A percentile compares a stretch with the other conserved stretches of the same genome.
These are phyloP conservation scores for Sugiyamaella lignohabitans DNA, from an alignment of 805 yeast genomes.

Conservation along the genomic window DNA sequence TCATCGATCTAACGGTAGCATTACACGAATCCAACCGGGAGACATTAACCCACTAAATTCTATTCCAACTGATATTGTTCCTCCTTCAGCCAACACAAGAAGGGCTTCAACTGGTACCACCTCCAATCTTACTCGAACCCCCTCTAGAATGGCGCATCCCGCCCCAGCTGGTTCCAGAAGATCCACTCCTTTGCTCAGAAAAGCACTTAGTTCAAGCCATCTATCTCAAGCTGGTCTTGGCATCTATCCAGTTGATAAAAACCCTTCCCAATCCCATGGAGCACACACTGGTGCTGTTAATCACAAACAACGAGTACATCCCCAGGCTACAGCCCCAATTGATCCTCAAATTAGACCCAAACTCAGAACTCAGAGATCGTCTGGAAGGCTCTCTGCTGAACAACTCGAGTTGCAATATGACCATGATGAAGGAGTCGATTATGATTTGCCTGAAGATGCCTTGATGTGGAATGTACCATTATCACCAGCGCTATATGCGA, in stretches of 20 bases:
- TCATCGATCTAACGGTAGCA: not conserved
- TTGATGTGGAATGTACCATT: constrained; percentile 60
- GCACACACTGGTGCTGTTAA: not conserved
- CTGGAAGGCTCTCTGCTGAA: constrained; percentile 14
- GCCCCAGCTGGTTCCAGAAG: constrained; percentile 6
- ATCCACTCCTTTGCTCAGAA: constrained; percentile 15
- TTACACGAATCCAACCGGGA: too few species aligned
- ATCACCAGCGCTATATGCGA: constrained; percentile 45
- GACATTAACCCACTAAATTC: not conserved
- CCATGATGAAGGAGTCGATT: constrained; percentile 38
- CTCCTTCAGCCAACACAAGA: not conserved
- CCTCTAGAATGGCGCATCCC: not conserved
- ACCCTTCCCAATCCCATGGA: not conserved
- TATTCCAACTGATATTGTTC: not conserved
- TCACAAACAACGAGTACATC: not conserved
- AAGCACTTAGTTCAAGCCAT: constrained; percentile 17
- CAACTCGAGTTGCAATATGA: constrained; percentile 32
- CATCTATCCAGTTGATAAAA: not conserved
- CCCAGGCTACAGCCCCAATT: not conserved
- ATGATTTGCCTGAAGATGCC: constrained; percentile 48
- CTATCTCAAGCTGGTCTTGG: constrained; percentile 11
- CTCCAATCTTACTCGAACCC: not conserved
- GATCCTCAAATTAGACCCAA: constrained; percentile 3
- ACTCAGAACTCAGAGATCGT: not conserved
- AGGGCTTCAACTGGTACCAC: constrained; percentile 12